Percentiles rank a stretch among this genome's conserved stretches.
Evolutionary conservation across 1,139 yeast genomes (phyloP).

Genomic region (Pneumocystis canis): DNA sequence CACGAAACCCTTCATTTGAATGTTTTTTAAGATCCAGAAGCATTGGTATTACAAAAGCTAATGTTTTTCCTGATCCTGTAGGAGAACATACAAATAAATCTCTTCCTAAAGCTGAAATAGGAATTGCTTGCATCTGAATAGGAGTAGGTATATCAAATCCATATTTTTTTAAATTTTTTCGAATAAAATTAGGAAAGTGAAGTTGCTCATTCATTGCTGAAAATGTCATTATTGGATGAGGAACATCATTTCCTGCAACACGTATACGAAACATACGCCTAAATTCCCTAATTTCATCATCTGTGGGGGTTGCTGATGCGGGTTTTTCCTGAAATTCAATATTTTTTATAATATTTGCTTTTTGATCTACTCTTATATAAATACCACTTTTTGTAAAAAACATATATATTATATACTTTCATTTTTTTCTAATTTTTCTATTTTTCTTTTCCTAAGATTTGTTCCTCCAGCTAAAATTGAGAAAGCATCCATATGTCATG

Average conservation of each 20-base stretch:
- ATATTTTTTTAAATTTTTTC: constrained; percentile 49
- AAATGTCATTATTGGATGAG: constrained; percentile 79
- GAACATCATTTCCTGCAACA: constrained; percentile 63
- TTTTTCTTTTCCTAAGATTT: constrained; percentile 21
- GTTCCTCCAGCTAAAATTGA: constrained; percentile 19
- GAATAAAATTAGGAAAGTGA: constrained; percentile 45
- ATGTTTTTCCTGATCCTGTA: constrained; percentile 85
- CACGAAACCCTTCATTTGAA: constrained; percentile 22
- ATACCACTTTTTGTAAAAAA: neutral
- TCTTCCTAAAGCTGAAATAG: constrained; percentile 46
- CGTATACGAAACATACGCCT: constrained; percentile 46
- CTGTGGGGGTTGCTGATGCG: constrained; percentile 32
- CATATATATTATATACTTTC: neutral
- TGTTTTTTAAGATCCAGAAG: constrained; percentile 33
- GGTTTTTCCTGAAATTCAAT: neutral
- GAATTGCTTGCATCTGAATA: constrained; percentile 77
- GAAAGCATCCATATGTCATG: constrained; percentile 2
- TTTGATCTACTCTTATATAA: neutral
- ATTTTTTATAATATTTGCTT: neutral
- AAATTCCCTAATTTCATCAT: constrained; percentile 42
- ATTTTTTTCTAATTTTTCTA: neutral
- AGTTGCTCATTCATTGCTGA: constrained; percentile 60
- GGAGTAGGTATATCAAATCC: constrained; percentile 81
- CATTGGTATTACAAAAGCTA: constrained; percentile 75
- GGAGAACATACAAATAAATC: constrained; percentile 85